Evolutionary conservation across 2,329 filamentous ascomycete species (phyloP).

Genomic region (Ceratocystis lukuohia): DNA sequence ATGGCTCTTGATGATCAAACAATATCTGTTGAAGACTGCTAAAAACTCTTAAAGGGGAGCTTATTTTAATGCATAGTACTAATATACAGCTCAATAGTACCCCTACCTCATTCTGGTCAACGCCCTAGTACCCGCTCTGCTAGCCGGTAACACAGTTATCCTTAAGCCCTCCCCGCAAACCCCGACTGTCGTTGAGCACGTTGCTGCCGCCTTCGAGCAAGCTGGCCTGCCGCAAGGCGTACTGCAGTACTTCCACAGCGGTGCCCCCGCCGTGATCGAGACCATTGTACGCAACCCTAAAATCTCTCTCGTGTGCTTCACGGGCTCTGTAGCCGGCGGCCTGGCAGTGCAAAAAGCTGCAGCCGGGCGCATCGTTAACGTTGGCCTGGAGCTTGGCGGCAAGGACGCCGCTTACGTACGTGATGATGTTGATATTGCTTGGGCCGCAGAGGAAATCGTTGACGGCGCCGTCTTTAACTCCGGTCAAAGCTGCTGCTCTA

Average conservation of each 20-base stretch:
- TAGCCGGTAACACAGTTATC: conserved; percentile 82
- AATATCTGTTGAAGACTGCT: too few species aligned
- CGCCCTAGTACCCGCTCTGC: conserved; percentile 78
- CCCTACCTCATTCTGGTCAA: conserved; percentile 90
- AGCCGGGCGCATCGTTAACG: conserved; percentile 67
- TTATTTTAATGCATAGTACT: conserved; percentile 18
- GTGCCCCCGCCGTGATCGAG: conserved; percentile 63
- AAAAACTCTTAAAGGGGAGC: neutral
- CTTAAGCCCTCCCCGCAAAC: conserved; percentile 93
- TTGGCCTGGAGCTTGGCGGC: conserved; percentile 83
- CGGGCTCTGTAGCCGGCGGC: conserved; percentile 79
- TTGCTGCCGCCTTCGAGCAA: conserved; percentile 60
- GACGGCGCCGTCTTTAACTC: conserved; percentile 97
- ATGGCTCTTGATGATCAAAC: too few species aligned
- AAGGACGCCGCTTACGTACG: conserved; percentile 91
- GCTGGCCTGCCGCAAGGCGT: conserved; percentile 74
- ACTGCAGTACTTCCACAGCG: conserved; percentile 84
- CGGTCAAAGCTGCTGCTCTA: conserved; percentile 90
- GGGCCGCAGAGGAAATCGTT: conserved; percentile 89
- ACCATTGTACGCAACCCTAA: conserved; percentile 62
- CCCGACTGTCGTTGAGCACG: conserved; percentile 77
- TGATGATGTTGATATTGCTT: conserved; percentile 71
- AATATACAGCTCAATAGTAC: conserved; percentile 44
- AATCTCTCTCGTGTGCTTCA: conserved; percentile 79
- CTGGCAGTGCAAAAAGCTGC: conserved; percentile 76